Evolutionary conservation across 306 rosid genomes (phyloP).

Genomic region (Prosopis cineraria): DNA sequence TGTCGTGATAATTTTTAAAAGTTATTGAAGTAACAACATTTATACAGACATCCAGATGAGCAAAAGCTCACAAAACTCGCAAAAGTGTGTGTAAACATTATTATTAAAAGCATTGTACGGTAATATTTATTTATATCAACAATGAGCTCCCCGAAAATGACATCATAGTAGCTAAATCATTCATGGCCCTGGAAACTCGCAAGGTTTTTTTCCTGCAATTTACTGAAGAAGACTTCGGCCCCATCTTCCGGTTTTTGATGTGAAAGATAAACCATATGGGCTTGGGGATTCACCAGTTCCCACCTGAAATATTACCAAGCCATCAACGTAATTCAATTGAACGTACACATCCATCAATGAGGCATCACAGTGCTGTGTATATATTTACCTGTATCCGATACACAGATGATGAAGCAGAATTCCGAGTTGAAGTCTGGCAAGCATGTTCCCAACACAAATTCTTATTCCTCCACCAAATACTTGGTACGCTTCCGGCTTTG

Average conservation of each 20-base stretch:
- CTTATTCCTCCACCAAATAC: conserved; percentile 50
- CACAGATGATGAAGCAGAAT: conserved; percentile 51
- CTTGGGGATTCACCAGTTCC: conserved; percentile 45
- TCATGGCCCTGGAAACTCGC: not conserved
- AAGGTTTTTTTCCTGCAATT: conserved; percentile 22
- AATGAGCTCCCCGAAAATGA: no score
- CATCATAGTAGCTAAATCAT: no score
- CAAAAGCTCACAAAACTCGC: no score
- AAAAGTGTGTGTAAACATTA: no score
- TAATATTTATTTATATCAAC: no score
- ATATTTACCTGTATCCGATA: conserved; percentile 49
- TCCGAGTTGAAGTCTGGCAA: conserved; percentile 46
- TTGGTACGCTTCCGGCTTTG: conserved; percentile 37
- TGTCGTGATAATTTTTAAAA: no score
- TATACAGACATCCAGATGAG: no score
- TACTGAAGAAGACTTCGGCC: conserved; percentile 38
- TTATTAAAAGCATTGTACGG: no score
- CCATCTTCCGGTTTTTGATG: conserved; percentile 42
- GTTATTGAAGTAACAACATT: no score
- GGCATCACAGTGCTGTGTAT: no score
- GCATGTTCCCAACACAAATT: conserved; percentile 52
- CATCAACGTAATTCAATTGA: no score
- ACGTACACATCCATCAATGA: no score
- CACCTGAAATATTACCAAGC: conserved; percentile 34
- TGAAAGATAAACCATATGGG: conserved; percentile 38